Conservation (phyloP, 2,329 filamentous ascomycete species). For the Alternaria brassicicola region DNA sequence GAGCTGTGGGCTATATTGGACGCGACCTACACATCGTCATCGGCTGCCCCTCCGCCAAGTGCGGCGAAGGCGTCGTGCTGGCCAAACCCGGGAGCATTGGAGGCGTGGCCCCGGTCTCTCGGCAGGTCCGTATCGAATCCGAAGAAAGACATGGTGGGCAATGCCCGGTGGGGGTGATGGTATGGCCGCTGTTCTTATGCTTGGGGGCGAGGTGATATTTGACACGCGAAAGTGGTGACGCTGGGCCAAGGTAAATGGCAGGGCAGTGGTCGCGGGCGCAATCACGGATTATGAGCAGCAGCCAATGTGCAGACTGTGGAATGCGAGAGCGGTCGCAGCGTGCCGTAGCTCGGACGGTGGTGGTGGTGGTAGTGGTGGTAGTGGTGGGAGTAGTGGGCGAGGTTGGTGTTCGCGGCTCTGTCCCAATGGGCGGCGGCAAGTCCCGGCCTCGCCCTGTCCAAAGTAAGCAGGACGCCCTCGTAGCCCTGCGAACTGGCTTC, state of each 20-base stretch:
- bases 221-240: conserved; percentile 26
- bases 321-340: not conserved
- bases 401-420: not conserved
- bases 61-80: conserved; percentile 89
- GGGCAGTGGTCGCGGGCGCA: conserved; percentile 8
- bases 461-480: not conserved
- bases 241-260: conserved; percentile 11
- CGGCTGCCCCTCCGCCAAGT: conserved; percentile 65
- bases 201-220: conserved; percentile 6
- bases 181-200: conserved; percentile 6
- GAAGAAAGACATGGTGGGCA: conserved; percentile 81
- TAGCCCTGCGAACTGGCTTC: not conserved
- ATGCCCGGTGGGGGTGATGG: conserved; percentile 12
- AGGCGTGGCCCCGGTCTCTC: conserved; percentile 68
- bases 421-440: conserved; percentile 15
- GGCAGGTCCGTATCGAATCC: conserved; percentile 77
- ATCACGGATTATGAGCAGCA: not conserved
- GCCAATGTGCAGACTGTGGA: not conserved
- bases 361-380: conserved; percentile 10
- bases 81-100: conserved; percentile 78
- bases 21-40: conserved; percentile 64
- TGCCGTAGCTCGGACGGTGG: not conserved
- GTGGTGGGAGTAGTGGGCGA: not conserved
- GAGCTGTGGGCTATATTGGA: conserved; percentile 23
- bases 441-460: conserved; percentile 10